Evolutionary conservation across 208 protist species (phyloP), one percentile per base, ranked within the genome.

Genomic region (Acanthamoeba divionensis): DNA sequence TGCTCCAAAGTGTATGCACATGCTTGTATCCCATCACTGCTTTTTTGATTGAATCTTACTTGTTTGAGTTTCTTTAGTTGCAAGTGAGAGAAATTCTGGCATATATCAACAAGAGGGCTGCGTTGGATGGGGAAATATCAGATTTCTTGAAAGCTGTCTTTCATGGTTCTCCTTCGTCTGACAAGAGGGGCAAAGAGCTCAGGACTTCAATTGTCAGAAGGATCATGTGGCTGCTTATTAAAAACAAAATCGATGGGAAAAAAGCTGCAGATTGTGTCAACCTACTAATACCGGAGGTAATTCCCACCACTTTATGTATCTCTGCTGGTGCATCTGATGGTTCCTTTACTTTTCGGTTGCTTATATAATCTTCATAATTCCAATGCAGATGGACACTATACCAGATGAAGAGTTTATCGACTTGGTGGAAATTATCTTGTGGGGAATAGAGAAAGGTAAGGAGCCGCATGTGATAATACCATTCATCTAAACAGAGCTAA

Each of bases 141-240:
- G 29, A 83, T 31, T n/a, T 83, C 6, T 54, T 83, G 13, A 8
- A 21, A 24, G 44, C 73, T 31, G 24, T 83, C n/a, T 83, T 83
- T 44, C 73, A 83, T 18, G 73, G 73, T 21, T 54, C 65, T 36
- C 73, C 73, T 5, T n/a, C 73, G 29, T 44, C 57, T 54, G 65
- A 47, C 12, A 54, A 83, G 0, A 55, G 36, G 15, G 73, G 73
- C 8, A 83, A 83, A 38, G 48, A 62, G 26, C 41, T 63, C 9
- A 12, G 73, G 7, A 33, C 8, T 15, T 24, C 48, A 47, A 36
- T 62, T 33, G 52, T 83, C 44, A 24, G 47, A 3, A 47, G 50
- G 7, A 38, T 83, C 21, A 83, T 83, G 73, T 83, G 73, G 73
- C 73, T 83, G n/a, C 44, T 83, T 36, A 44, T 83, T 31, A 83